A percentile compares a stretch with the other conserved stretches of the same genome.
Conservation (phyloP, 345 rosid genomes). For the Clausena lansium region DNA sequence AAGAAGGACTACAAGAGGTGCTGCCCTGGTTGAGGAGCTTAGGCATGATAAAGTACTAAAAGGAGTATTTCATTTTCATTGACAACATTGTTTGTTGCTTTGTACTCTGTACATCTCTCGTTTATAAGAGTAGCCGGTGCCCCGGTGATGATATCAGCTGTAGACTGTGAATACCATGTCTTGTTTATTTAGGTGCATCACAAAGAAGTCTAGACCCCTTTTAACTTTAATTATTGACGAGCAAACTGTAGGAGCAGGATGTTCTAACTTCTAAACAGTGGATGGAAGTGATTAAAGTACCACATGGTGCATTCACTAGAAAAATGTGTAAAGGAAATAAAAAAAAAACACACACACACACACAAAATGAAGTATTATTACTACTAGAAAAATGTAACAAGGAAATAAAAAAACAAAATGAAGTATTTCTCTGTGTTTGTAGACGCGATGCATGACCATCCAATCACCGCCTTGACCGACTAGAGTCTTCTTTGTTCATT, state of each 20-base stretch:
- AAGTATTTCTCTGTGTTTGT: too few relatives aligned
- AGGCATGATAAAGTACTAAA: constrained; percentile 59
- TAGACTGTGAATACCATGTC: not conserved
- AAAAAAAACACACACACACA: too few relatives aligned
- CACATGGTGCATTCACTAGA: not conserved
- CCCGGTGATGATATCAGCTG: not conserved
- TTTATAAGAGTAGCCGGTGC: not conserved
- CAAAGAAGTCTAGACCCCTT: not conserved
- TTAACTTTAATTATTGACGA: not conserved
- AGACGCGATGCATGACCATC: not conserved
- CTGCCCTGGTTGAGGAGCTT: constrained; percentile 80
- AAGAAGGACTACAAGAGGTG: constrained; percentile 73
- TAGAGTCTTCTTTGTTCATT: not conserved
- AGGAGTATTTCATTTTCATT: not conserved
- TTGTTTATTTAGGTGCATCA: not conserved
- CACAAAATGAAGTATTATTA: too few relatives aligned
- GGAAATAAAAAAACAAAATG: too few relatives aligned
- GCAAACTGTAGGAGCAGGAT: not conserved
- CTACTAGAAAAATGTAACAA: too few relatives aligned
- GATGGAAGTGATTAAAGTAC: not conserved
- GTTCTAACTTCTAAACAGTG: not conserved
- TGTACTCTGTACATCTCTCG: not conserved
- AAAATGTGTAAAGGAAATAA: not conserved
- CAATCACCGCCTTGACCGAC: not conserved
- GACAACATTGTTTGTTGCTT: not conserved